phyloP scores from a whole-genome alignment of 2,329 filamentous ascomycete species.

The Botrytis paeoniae region DNA sequence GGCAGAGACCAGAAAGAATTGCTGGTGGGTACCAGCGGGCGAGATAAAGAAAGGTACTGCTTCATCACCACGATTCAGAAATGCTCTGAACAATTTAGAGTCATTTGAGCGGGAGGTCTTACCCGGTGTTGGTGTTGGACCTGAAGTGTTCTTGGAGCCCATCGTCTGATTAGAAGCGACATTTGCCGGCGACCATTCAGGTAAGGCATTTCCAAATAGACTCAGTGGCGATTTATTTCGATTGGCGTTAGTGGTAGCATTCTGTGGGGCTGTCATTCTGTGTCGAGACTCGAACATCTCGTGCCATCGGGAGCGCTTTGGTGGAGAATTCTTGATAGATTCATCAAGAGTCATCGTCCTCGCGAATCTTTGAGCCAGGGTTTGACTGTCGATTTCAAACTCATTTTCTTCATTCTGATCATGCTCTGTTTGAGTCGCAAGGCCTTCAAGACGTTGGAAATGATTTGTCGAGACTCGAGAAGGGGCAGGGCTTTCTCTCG shows the following conservation, averaged over 20 bases:
- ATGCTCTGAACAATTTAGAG: neutral
- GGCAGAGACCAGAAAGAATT: neutral
- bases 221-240: neutral
- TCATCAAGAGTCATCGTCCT: neutral
- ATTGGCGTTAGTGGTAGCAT: too few species aligned
- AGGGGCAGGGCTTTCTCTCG: neutral
- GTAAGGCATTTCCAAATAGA: neutral
- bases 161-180: neutral
- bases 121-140: neutral
- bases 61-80: neutral
- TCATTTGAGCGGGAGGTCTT: neutral
- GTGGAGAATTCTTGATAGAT: neutral
- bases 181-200: neutral
- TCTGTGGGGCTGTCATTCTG: neutral
- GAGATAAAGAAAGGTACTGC: neutral
- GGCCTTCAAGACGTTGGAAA: neutral
- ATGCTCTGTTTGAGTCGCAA: neutral
- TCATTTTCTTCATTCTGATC: neutral
- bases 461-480: neutral
- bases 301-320: constrained; percentile 5
- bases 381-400: too few species aligned
- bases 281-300: constrained; percentile 3
- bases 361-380: neutral
- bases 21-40: neutral
- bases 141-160: neutral